Evolutionary conservation across 352 stramenopile genomes (phyloP).

Genomic region (Elongisporangium prolatum): DNA sequence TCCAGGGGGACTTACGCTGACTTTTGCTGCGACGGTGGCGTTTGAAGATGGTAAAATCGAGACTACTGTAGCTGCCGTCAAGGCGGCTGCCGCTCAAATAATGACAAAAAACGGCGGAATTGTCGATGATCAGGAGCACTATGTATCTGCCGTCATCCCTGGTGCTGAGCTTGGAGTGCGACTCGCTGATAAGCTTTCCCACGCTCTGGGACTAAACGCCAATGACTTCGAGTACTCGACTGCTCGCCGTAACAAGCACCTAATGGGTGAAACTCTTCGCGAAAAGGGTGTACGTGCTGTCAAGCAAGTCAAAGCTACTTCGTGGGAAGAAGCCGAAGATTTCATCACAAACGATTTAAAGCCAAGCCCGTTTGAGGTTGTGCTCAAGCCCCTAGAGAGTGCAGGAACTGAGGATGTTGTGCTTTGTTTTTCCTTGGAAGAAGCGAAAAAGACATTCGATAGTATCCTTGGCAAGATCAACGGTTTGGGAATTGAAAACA

Average conservation of each 20-base stretch:
- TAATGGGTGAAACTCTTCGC: slow-evolving; percentile 88
- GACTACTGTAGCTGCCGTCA: slow-evolving; percentile 39
- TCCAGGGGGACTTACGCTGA: slow-evolving; percentile 66
- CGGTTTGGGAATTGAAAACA: slow-evolving; percentile 81
- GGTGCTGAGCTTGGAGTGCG: slow-evolving; percentile 92
- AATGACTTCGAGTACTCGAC: slow-evolving; percentile 80
- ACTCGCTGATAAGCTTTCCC: slow-evolving; percentile 85
- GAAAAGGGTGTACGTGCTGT: slow-evolving; percentile 79
- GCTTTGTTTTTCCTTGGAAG: slow-evolving; percentile 72
- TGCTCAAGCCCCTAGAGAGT: slow-evolving; percentile 90
- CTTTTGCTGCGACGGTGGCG: slow-evolving; percentile 74
- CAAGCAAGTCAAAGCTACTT: slow-evolving; percentile 85
- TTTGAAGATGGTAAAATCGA: slow-evolving; percentile 47
- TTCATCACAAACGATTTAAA: slow-evolving; percentile 70
- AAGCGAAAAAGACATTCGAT: slow-evolving; percentile 78
- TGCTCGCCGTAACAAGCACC: slow-evolving; percentile 74
- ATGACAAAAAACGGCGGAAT: slow-evolving; percentile 15
- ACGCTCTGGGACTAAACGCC: slow-evolving; percentile 78
- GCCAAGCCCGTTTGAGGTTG: slow-evolving; percentile 73
- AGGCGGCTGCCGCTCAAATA: slow-evolving; percentile 33
- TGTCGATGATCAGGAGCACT: slow-evolving; percentile 23
- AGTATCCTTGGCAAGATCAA: slow-evolving; percentile 86
- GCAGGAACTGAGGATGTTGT: slow-evolving; percentile 73
- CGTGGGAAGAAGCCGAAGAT: slow-evolving; percentile 59
- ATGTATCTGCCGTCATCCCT: slow-evolving; percentile 83